Conservation (phyloP, 768 basidiomycete species). For the Termitomyces sp. region DNA sequence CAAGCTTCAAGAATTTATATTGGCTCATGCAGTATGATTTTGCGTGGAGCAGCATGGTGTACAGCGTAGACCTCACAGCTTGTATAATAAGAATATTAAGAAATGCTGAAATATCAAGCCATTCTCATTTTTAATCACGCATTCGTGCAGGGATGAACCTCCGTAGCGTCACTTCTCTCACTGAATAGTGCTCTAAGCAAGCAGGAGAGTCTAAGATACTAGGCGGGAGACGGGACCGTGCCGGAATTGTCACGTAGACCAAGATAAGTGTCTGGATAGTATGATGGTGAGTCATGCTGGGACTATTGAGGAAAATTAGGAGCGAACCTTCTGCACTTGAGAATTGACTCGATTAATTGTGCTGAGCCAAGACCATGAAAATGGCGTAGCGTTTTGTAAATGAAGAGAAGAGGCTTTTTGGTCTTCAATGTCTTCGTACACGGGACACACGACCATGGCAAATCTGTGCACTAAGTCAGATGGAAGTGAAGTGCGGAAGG, state of each 20-base stretch:
- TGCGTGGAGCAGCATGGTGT: neutral
- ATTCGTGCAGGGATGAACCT: conserved; percentile 90
- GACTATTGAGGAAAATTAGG: neutral
- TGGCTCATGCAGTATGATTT: neutral
- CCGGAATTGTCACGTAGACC: conserved; percentile 90
- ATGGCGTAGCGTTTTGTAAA: conserved; percentile 63
- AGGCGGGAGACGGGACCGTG: conserved; percentile 49
- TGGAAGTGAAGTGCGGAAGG: neutral
- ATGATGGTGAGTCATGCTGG: neutral
- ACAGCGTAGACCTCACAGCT: conserved; percentile 4
- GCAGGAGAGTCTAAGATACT: conserved; percentile 63
- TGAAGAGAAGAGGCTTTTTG: conserved; percentile 56
- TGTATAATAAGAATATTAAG: conserved; percentile 6
- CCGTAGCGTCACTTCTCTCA: conserved; percentile 79
- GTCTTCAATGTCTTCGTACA: conserved; percentile 82
- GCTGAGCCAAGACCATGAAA: conserved; percentile 94
- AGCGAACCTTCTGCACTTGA: conserved; percentile 87
- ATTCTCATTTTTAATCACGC: conserved; percentile 57
- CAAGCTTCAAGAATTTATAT: conserved; percentile 1
- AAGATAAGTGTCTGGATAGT: conserved; percentile 75
- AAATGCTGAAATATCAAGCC: conserved; percentile 4
- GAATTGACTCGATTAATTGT: conserved; percentile 96
- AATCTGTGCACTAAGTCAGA: conserved; percentile 49
- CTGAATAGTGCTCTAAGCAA: conserved; percentile 69
- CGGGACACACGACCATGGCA: conserved; percentile 84